Evolutionary conservation across 2,329 filamentous ascomycete genomes (phyloP), one percentile per base, ranked within the genome.

Genomic region (Colletotrichum tropicicola): DNA sequence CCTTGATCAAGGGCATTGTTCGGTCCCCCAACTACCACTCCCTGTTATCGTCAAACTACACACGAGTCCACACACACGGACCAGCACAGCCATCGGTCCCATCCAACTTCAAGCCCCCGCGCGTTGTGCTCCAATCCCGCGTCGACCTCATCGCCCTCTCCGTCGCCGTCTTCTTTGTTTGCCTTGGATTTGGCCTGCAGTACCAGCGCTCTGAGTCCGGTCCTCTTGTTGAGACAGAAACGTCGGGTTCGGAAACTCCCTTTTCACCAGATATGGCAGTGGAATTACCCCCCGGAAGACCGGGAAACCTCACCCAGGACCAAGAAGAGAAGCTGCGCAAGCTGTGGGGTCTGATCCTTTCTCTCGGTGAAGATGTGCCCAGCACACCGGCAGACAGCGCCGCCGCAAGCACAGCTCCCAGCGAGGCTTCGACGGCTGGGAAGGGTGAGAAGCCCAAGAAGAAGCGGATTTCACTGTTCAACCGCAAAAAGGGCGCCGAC

Each of bases 261-360:
- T 15, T 21, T 15, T 71, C 15, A 32, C 66, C 70, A 65, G 67
- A 41, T 30, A 84, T 85, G 83, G 71, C 81, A 43, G 71, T 72
- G 28, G 77, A 84, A 70, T 66, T 74, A 21, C 85, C 85, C 45
- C 87, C 91, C 37, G 96, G 96, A 56, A 89, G 94, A 66, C 87
- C 93, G 58, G 94, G 93, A 64, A 97, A 92, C 70, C 84, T 99
- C 63, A 98, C 94, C n/a, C 78, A 89, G 3, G 94, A 98, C 68
- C 90, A 99, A 80, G 93, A 97, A 72, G 87, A 87, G 68, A 98
- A 97, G 80, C 83, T 99, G 63, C 92, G 91, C 73, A 91, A 97
- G 77, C 86, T 98, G 70, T 99, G 96, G 96, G 79, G 85, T 13
- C 82, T 89, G 57, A 85, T 93, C 39, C 85, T 97, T 69, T 90